Conservation (phyloP, 2,329 filamentous ascomycete genomes). For the Neocucurbitaria cava region DNA sequence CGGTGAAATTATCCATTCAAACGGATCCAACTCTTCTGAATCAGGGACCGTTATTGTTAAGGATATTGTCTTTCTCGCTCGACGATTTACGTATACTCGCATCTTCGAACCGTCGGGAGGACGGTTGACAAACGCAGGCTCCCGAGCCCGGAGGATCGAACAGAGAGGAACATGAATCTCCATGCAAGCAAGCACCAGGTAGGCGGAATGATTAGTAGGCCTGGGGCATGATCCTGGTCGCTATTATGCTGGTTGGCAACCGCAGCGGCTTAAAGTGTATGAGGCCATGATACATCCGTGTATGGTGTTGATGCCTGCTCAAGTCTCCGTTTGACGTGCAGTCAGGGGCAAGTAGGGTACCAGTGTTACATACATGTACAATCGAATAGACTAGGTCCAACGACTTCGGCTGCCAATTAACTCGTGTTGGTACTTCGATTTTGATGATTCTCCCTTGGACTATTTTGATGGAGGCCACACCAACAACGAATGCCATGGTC, state of each 20-base stretch:
- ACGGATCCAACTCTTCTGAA: slow-evolving; percentile 9
- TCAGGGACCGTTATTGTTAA: slow-evolving; percentile 11
- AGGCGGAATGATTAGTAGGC: not conserved
- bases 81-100: slow-evolving; percentile 8
- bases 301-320: not conserved
- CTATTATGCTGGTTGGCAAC: not conserved
- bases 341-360: too few relatives aligned
- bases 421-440: too few relatives aligned
- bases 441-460: too few relatives aligned
- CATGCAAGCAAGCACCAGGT: not conserved
- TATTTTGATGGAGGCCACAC: not conserved
- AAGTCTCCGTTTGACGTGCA: slow-evolving; percentile 7
- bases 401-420: too few relatives aligned
- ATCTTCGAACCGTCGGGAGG: slow-evolving; percentile 6
- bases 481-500: not conserved
- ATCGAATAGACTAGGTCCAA: too few relatives aligned
- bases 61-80: slow-evolving; percentile 17
- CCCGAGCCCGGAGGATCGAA: not conserved
- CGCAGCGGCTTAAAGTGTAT: not conserved
- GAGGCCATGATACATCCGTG: not conserved
- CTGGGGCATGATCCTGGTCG: not conserved
- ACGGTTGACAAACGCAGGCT: slow-evolving; percentile 12
- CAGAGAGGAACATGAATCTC: not conserved
- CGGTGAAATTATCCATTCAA: slow-evolving; percentile 19
- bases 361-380: too few relatives aligned